Evolutionary conservation across 2,329 filamentous ascomycete genomes (phyloP), one percentile per base, ranked within the genome.

Genomic region (Stagonosporopsis rhizophila): DNA sequence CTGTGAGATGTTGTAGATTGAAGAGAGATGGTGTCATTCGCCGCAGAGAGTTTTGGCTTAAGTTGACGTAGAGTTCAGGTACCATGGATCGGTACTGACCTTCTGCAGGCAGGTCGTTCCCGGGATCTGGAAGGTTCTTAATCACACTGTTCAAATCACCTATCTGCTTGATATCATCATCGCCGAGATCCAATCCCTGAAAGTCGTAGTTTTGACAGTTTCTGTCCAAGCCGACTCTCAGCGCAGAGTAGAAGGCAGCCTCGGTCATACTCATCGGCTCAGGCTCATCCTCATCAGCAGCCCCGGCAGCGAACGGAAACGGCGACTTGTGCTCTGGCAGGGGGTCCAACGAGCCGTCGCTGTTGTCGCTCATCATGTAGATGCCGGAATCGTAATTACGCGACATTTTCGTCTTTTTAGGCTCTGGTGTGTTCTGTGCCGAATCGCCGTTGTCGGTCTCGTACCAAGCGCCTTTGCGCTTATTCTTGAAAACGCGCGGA

Each of bases 321-420:
- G 63, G 66, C 35, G 60, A 59, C 39, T 53, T 60, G 56, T 65
- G 63, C 20, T 55, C 49, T 12, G 53, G 56, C 0, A 56, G 48
- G 6, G 60, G 52, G 11, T 60, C 57, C 1, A 67, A 58, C 3
- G 55, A 65, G 54, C 58, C 60, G 27, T 61, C 61, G 23, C 59
- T 62, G 4, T 61, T 61, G 45, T 74, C 70, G 56, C 72, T 73
- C 54, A 66, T 57, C 68, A 74, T 68, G 32, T 62, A 73, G 12
- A 74, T 61, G 6, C 70, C 72, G 0, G 69, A 72, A 52, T 75
- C 72, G 38, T 67, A 65, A 39, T 73, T 72, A 42, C 71, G 65
- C 22, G 62, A 59, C 22, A 74, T 64, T 37, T 66, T 71, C 1
- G 65, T 50, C 60, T 69, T 70, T 53, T 74, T 74, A 7, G 58